Evolutionary conservation across 331 rosid species (phyloP).

Genomic region (Acacia concinna): DNA sequence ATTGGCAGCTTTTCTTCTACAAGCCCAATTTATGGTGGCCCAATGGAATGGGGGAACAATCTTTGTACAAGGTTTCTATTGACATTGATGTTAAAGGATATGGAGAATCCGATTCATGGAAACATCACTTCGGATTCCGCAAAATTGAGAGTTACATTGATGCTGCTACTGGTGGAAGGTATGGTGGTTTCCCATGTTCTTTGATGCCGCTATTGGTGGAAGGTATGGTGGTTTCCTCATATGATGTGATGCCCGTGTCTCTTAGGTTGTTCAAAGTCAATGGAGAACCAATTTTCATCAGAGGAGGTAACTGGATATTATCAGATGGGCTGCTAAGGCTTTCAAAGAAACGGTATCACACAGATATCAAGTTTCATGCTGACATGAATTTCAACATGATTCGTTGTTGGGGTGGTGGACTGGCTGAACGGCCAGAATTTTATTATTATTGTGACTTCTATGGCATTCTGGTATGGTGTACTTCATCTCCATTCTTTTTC

Average conservation of each 20-base stretch:
- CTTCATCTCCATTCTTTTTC: conserved; percentile 25
- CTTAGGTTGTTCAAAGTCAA: conserved; percentile 90
- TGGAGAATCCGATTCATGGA: conserved; percentile 92
- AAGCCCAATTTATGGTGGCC: conserved; percentile 99
- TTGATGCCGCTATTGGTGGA: conserved; percentile 4
- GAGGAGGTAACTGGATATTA: conserved; percentile 97
- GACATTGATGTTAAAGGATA: conserved; percentile 69
- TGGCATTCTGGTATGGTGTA: conserved; percentile 79
- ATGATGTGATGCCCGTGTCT: conserved; percentile 22
- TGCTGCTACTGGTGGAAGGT: conserved; percentile 89
- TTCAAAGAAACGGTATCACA: conserved; percentile 75
- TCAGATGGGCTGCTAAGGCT: conserved; percentile 92
- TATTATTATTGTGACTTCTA: conserved; percentile 83
- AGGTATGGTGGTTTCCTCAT: conserved; percentile 15
- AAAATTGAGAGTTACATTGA: conserved; percentile 85
- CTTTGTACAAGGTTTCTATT: conserved; percentile 67
- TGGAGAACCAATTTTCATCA: conserved; percentile 82
- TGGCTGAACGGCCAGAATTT: conserved; percentile 94
- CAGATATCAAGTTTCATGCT: conserved; percentile 91
- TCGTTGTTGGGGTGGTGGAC: conserved; percentile 98
- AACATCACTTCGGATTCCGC: conserved; percentile 83
- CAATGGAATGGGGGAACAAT: conserved; percentile 95
- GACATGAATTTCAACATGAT: conserved; percentile 97
- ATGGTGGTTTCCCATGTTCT: conserved; percentile 1
- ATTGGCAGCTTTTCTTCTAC: conserved; percentile 80